Percentiles rank a stretch among this genome's conserved stretches.
phyloP scores from a whole-genome alignment of 164 flowering plant species.

The Annona squamosa region DNA sequence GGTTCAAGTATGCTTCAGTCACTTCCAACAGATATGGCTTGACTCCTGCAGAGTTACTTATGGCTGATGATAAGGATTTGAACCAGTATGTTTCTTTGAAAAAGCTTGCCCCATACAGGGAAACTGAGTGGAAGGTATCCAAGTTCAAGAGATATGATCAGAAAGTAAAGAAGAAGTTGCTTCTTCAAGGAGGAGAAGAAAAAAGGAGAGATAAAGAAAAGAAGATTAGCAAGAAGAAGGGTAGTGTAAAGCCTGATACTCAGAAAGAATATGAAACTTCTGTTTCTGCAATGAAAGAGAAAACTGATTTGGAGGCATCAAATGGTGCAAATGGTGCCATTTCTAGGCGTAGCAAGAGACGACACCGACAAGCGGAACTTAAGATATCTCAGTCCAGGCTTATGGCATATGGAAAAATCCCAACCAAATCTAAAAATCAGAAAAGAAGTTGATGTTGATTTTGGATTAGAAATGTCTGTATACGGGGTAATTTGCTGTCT shows the following conservation, averaged over 20 bases:
- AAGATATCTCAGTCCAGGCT: conserved; percentile 45
- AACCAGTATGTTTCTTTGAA: conserved; percentile 84
- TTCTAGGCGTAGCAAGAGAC: conserved; percentile 48
- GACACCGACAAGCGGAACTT: conserved; percentile 33
- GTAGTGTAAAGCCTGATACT: conserved; percentile 12
- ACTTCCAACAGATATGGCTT: conserved; percentile 56
- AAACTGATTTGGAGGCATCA: conserved; percentile 17
- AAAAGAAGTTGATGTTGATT: conserved; percentile 25
- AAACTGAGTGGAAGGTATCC: conserved; percentile 70
- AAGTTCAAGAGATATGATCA: conserved; percentile 31
- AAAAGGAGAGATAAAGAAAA: too few species aligned
- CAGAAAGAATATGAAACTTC: conserved; percentile 8
- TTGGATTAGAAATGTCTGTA: not conserved
- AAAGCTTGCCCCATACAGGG: conserved; percentile 71
- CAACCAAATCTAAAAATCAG: conserved; percentile 34
- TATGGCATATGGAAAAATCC: conserved; percentile 47
- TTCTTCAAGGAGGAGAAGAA: conserved; percentile 15
- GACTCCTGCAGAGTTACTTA: conserved; percentile 44
- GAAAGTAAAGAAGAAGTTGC: conserved; percentile 36
- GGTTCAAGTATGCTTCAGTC: conserved; percentile 69
- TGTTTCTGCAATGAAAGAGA: conserved; percentile 17
- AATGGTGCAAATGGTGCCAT: conserved; percentile 24
- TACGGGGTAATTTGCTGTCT: not conserved
- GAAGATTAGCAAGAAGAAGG: conserved; percentile 9
- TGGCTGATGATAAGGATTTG: conserved; percentile 68